Base-by-base conservation (phyloP, 140 eudicot genomes). In the Stevia rebaudiana region DNA sequence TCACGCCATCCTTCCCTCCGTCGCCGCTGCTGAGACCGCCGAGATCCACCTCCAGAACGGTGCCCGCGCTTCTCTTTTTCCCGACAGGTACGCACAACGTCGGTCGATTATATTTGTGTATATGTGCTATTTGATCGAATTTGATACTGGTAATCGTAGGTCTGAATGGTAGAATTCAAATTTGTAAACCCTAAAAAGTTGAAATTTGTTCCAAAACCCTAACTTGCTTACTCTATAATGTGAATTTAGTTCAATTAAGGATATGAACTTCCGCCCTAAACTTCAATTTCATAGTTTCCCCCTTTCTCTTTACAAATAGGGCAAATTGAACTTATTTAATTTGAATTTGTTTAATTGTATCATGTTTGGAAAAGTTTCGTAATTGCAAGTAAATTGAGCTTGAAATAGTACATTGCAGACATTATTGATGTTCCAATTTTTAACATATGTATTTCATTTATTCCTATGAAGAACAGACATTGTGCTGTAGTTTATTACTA, bases 41-140 rank as follows among this genome's bases (percentile, higher is more conserved):
- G 87, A 92, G 84, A 83, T 92, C 82, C 87, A 78, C 35, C 87
- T 92, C 3, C 95, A 83, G 42, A 85, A 79, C 69, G 95, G 95
- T 58, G 88, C 71, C 49, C 76, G 72, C 11, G 98, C 89, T 56
- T 69, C 68, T 8, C 94, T 92, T 53, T 76, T 79, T 13, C 98
- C 98, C 50, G 86, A 85, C 71, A 82, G 98, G 98, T 91, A 35
- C 17, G 16, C 23, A 24, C 33, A 3, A 63, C 8, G 39, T 35
- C 33, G 5, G 6, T 75, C 4, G 15, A 3, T 65, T 37, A 0
- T 68, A 30, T 53, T 12, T 19, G 19, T 33, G 67, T 65, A 9
- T 30, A 1, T 30, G 0, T 65, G 41, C 19, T 64, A 11, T 35
- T 55, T 54, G 46, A 55, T 63, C 15, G 22, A 44, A 55, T 65